phyloP scores from a whole-genome alignment of 192 early-diverging fungal genomes.

The Radiomyces spectabilis region DNA sequence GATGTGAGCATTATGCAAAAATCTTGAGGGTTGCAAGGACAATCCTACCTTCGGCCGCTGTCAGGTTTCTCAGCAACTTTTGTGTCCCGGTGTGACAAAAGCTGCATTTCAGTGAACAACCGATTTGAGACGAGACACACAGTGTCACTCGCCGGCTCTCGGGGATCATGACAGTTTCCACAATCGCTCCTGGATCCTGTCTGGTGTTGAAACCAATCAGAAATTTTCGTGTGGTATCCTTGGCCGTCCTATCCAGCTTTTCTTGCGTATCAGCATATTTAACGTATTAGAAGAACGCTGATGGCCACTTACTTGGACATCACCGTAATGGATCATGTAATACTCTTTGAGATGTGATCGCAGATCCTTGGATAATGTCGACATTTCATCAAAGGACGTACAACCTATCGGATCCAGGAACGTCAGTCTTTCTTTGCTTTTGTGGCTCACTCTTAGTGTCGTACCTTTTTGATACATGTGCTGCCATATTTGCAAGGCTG shows the following conservation, averaged over 20 bases:
- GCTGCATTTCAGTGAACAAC: constrained; percentile 75
- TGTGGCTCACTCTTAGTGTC: neutral
- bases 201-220: constrained; percentile 45
- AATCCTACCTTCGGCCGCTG: constrained; percentile 50
- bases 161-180: constrained; percentile 78
- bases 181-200: constrained; percentile 44
- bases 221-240: constrained; percentile 56
- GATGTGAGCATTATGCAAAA: neutral
- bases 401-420: constrained; percentile 27
- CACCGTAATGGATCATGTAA: constrained; percentile 52
- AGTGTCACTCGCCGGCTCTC: constrained; percentile 58
- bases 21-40: neutral
- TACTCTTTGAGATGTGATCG: constrained; percentile 36
- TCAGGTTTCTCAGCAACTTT: constrained; percentile 69
- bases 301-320: constrained; percentile 37
- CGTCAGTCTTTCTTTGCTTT: neutral
- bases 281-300: too few species aligned
- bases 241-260: constrained; percentile 38
- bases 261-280: neutral
- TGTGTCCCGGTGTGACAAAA: constrained; percentile 94
- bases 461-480: constrained; percentile 35
- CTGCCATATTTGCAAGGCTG: constrained; percentile 34
- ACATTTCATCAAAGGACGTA: constrained; percentile 60
- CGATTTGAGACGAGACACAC: constrained; percentile 80
- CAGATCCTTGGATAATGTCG: constrained; percentile 44